These are phyloP conservation scores for Saccharomycopsis phalli DNA, from an alignment of 1,139 yeast genomes.

Conservation along the genomic window DNA sequence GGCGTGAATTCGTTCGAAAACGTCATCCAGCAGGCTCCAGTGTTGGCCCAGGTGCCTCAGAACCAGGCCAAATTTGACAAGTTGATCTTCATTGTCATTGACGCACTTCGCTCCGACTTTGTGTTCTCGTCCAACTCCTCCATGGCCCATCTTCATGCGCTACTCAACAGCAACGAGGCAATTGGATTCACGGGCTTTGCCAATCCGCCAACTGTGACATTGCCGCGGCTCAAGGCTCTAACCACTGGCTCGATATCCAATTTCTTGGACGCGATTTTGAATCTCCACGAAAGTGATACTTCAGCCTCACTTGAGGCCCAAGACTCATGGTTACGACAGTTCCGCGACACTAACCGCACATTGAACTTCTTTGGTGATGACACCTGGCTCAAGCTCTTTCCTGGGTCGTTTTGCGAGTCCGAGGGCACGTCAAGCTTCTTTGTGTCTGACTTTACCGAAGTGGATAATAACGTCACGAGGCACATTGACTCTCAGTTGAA, in stretches of 20 bases:
- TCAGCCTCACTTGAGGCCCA: conserved; percentile 62
- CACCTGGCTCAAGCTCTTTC: conserved; percentile 90
- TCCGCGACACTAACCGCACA: conserved; percentile 34
- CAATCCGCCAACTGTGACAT: conserved; percentile 78
- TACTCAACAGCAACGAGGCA: conserved; percentile 62
- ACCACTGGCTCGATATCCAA: conserved; percentile 78
- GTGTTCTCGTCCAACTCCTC: conserved; percentile 55
- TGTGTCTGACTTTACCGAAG: conserved; percentile 90
- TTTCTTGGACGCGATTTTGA: conserved; percentile 78
- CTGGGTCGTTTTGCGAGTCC: conserved; percentile 39
- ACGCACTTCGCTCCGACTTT: conserved; percentile 88
- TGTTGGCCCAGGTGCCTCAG: conserved; percentile 23
- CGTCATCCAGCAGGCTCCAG: background rate
- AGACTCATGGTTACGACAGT: conserved; percentile 83
- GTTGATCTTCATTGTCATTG: conserved; percentile 77
- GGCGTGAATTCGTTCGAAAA: conserved; percentile 31
- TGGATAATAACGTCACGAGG: conserved; percentile 86
- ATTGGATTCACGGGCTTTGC: conserved; percentile 86
- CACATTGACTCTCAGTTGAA: conserved; percentile 56
- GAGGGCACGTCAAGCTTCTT: conserved; percentile 94
- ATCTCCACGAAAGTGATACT: conserved; percentile 81
- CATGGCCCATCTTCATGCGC: conserved; percentile 57
- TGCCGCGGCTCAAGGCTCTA: conserved; percentile 71
- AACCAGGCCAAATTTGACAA: conserved; percentile 55
- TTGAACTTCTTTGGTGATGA: conserved; percentile 93